Conservation (phyloP, 306 rosid species). For the Acacia crassicarpa region DNA sequence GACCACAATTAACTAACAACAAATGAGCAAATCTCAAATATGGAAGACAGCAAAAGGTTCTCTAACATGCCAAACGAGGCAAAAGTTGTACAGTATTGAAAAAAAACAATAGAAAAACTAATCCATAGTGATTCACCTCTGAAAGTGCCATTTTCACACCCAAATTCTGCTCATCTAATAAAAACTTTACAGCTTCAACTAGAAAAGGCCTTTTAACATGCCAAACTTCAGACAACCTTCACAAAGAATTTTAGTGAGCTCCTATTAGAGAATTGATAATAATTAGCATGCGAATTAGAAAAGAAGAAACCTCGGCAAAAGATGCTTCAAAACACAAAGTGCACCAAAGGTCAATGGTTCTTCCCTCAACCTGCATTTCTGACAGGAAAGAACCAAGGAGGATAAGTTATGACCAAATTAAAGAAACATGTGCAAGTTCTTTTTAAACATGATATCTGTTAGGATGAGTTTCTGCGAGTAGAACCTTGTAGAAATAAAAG, state of each 20-base stretch:
- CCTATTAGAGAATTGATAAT: constrained; percentile 25
- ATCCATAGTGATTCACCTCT: constrained; percentile 53
- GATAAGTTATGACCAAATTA: background rate
- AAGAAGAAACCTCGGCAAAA: constrained; percentile 78
- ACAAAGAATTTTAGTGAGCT: constrained; percentile 39
- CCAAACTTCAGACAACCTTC: constrained; percentile 93
- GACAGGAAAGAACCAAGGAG: constrained; percentile 7
- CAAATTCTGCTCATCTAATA: constrained; percentile 79
- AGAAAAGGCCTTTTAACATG: constrained; percentile 74
- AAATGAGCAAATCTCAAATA: constrained; percentile 26
- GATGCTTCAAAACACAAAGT: constrained; percentile 87
- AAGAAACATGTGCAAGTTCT: background rate
- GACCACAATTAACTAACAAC: constrained; percentile 80
- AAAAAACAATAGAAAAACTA: constrained; percentile 2
- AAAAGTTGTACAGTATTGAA: constrained; percentile 2
- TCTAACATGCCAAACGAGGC: background rate
- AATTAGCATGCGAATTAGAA: constrained; percentile 20
- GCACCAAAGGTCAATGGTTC: constrained; percentile 80
- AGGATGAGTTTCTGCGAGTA: background rate
- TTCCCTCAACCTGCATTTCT: constrained; percentile 96
- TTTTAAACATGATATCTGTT: background rate
- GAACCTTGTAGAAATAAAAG: background rate
- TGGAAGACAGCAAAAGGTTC: constrained; percentile 22
- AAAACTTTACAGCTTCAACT: constrained; percentile 75
- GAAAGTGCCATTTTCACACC: constrained; percentile 83